Conservation (phyloP, 1,284 basidiomycete species). For the Coniferiporia sulphurascens region DNA sequence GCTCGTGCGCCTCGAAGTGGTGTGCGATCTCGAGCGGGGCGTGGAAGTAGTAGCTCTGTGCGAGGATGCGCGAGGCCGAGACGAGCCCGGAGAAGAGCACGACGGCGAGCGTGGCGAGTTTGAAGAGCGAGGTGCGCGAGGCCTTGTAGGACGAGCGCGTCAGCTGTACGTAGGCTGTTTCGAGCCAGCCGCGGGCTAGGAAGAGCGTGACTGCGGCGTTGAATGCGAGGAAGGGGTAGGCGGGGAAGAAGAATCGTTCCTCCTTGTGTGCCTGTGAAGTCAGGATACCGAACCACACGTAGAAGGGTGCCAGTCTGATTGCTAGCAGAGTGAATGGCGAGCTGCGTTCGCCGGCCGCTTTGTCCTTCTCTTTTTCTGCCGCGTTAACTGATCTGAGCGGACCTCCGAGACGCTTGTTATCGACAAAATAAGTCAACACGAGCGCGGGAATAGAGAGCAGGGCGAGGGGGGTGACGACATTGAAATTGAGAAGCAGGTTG, state of each 20-base stretch:
- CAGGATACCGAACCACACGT: conserved; percentile 84
- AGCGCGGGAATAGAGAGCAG: conserved; percentile 78
- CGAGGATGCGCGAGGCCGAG: conserved; percentile 76
- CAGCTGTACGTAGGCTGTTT: conserved; percentile 64
- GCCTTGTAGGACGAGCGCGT: conserved; percentile 90
- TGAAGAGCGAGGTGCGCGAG: conserved; percentile 71
- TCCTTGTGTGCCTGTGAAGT: conserved; percentile 91
- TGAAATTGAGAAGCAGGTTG: conserved; percentile 93
- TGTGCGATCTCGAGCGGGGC: conserved; percentile 76
- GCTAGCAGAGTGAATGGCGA: conserved; percentile 76
- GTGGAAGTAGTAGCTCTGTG: conserved; percentile 86
- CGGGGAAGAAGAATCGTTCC: conserved; percentile 96
- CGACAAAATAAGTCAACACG: conserved; percentile 68
- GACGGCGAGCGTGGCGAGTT: conserved; percentile 67
- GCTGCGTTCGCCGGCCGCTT: conserved; percentile 31
- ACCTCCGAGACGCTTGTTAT: conserved; percentile 72
- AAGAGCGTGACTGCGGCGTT: conserved; percentile 88
- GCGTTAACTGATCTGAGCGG: conserved; percentile 3
- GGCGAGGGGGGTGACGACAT: conserved; percentile 78
- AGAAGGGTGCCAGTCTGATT: conserved; percentile 78
- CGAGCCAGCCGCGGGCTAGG: conserved; percentile 81
- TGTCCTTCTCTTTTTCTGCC: conserved; percentile 17
- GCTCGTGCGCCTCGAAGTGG: conserved; percentile 73
- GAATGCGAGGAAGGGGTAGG: conserved; percentile 88
- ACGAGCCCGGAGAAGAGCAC: conserved; percentile 62